Evolutionary conservation across 805 yeast species (phyloP), one percentile per base, ranked within the genome.

Genomic region (Lachancea dasiensis): DNA sequence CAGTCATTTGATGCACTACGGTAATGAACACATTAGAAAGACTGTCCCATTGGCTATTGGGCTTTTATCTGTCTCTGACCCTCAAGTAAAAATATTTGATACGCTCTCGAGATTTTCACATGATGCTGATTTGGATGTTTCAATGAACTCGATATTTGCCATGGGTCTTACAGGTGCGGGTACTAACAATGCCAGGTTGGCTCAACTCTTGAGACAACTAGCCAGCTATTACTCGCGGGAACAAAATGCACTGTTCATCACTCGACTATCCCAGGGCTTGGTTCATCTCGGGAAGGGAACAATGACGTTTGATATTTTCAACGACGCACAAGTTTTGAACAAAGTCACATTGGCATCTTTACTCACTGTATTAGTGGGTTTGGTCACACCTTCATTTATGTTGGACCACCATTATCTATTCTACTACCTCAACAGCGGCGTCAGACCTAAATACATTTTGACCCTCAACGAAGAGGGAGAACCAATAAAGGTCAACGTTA

Each of bases 151-250:
- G 15, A 87, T 92, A 47, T 90, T 86, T 54, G 80, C 95, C 30
- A 89, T 92, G 97, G 99, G 99, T 39, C 67, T 92, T 46, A 95
- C 90, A 51, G 98, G 98, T 59, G 92, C 97, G 15, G 99, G 99
- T 65, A 92, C 98, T 20, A 90, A 92, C 65, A 92, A 92, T 60
- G 98, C 99, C 6, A 82, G 99, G 67, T 72, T 92, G 47, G 97
- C 97, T 3, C 98, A 92, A 67, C 72, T 92, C 47, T 73, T 92
- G 56, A 78, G 98, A 63, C 97, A 92, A 64, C 73, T 92, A 51
- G 97, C 98, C 1, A 79, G 86, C 38, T 92, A 92, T 62, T 94
- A 92, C 61, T 75, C 84, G 37, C 84, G 89, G 56, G 94, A 90
- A 40, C 80, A 92, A 38, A 94, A 90, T 60, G 81, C 94, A 11